Evolutionary conservation across 805 yeast species (phyloP).

Genomic region (Yamadazyma sp.): DNA sequence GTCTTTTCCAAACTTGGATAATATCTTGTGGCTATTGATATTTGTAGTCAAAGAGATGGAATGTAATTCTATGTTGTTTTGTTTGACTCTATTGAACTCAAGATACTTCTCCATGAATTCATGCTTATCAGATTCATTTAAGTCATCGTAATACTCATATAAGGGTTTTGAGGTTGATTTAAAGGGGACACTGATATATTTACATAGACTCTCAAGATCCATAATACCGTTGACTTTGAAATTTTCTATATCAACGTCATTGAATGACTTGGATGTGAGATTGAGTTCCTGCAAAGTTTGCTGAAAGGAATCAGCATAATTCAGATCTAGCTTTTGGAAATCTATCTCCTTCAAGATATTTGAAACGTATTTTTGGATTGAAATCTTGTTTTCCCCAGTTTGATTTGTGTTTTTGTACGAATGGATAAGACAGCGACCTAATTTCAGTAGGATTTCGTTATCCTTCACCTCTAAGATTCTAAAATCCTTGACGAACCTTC

Average conservation of each 20-base stretch:
- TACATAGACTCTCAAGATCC: slow-evolving; percentile 19
- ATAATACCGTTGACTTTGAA: slow-evolving; percentile 17
- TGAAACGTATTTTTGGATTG: slow-evolving; percentile 1
- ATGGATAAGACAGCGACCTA: slow-evolving; percentile 8
- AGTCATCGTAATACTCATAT: slow-evolving; percentile 18
- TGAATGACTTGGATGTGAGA: no score
- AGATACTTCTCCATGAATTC: slow-evolving; percentile 24
- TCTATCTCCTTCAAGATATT: neutral
- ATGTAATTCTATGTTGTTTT: slow-evolving; percentile 26
- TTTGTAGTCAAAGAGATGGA: slow-evolving; percentile 10
- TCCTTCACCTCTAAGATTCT: neutral
- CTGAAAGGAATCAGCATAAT: no score
- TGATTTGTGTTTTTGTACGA: slow-evolving; percentile 6
- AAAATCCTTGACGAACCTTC: slow-evolving; percentile 4
- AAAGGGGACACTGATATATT: slow-evolving; percentile 17
- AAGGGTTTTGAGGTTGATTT: slow-evolving; percentile 15
- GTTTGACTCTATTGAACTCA: slow-evolving; percentile 21
- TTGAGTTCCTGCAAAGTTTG: no score
- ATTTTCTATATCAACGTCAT: slow-evolving; percentile 3
- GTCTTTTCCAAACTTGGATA: neutral
- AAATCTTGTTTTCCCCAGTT: neutral
- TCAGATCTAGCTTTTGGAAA: neutral
- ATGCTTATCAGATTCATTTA: slow-evolving; percentile 10
- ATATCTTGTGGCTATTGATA: neutral
- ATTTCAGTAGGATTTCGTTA: neutral